Percentiles rank a stretch among this genome's conserved stretches.
Conservation (phyloP, 371 early-diverging fungal species). For the Apophysomyces elegans region DNA sequence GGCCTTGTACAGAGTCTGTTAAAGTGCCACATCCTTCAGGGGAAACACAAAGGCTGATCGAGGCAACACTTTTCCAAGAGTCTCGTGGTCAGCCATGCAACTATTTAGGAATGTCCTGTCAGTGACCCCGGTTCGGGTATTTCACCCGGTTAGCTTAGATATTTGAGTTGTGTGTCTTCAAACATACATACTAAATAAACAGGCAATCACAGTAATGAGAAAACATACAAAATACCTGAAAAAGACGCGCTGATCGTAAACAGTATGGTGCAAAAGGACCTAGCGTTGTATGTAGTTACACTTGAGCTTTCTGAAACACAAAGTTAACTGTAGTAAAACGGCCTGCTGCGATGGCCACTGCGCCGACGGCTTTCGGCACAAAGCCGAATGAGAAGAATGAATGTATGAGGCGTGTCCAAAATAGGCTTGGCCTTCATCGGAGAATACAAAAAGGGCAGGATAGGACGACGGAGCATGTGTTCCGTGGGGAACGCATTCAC, state of each 20-base stretch:
- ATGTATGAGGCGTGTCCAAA: background rate
- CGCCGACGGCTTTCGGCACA: background rate
- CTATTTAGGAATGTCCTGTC: background rate
- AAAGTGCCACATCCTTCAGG: background rate
- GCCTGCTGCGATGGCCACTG: background rate
- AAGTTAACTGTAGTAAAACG: background rate
- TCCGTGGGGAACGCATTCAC: background rate
- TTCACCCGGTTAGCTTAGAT: background rate
- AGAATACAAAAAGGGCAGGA: slow-evolving; percentile 1
- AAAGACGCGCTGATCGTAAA: background rate
- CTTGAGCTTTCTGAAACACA: background rate
- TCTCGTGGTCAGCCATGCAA: background rate
- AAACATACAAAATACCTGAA: background rate
- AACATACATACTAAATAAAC: background rate
- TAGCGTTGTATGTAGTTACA: background rate
- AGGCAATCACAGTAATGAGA: background rate
- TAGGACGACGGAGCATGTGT: slow-evolving; percentile 5
- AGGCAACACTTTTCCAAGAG: background rate
- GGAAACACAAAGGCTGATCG: background rate
- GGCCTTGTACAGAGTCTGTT: background rate
- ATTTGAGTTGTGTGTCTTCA: background rate
- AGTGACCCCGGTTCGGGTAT: background rate
- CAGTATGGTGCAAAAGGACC: background rate
- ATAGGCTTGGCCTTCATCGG: background rate
- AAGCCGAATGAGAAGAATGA: background rate